A percentile compares a stretch with the other conserved stretches of the same genome.
These are phyloP conservation scores for Lathyrus aphaca DNA, from an alignment of 306 rosid species.

Conservation along the genomic window DNA sequence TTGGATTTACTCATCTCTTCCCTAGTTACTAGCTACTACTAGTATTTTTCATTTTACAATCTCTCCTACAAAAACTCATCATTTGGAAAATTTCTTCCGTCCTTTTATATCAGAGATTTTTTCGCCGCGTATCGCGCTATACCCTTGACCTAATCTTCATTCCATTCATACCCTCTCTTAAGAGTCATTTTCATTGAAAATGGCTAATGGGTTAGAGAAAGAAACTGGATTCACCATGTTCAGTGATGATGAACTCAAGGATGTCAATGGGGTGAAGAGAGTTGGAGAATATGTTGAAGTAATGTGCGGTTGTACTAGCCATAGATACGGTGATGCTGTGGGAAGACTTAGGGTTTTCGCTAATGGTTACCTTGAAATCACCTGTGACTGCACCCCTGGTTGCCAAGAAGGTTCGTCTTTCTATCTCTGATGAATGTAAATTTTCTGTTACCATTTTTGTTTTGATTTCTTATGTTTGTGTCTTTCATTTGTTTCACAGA, in stretches of 20 bases:
- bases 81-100: constrained; percentile 12
- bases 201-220: constrained; percentile 67
- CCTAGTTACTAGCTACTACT: background rate
- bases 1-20: constrained; percentile 16
- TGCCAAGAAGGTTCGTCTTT: constrained; percentile 83
- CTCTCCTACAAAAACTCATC: constrained; percentile 30
- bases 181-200: constrained; percentile 46
- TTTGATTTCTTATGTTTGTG: constrained; percentile 8
- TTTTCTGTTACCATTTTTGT: constrained; percentile 34
- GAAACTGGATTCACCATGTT: constrained; percentile 67
- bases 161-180: constrained; percentile 17
- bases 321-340: constrained; percentile 94
- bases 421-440: constrained; percentile 26
- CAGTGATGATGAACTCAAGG: constrained; percentile 82
- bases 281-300: constrained; percentile 76
- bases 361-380: constrained; percentile 83
- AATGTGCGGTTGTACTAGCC: constrained; percentile 96
- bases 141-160: constrained; percentile 26
- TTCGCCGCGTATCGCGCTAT: constrained; percentile 32
- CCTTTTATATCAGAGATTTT: constrained; percentile 2
- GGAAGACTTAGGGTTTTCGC: constrained; percentile 97
- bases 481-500: constrained; percentile 42
- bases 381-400: constrained; percentile 97
- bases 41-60: constrained; percentile 1
- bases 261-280: constrained; percentile 78